Conservation (phyloP, 1,284 basidiomycete species). For the Rhodofomes roseus region DNA sequence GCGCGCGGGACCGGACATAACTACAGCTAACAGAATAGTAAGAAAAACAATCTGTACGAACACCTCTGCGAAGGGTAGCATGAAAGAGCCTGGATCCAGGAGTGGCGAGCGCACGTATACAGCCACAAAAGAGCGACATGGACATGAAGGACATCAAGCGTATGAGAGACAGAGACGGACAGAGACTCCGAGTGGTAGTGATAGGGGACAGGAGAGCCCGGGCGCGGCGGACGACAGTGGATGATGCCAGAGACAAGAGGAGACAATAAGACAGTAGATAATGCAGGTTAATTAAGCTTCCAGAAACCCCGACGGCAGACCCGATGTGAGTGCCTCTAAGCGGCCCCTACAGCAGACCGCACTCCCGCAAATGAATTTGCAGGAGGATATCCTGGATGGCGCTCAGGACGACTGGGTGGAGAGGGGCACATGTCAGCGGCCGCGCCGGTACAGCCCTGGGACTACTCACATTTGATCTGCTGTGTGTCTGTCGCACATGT, state of each 20-base stretch:
- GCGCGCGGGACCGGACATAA: background rate
- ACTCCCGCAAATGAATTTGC: slow-evolving; percentile 81
- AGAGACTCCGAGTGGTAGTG: slow-evolving; percentile 17
- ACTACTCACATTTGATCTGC: slow-evolving; percentile 76
- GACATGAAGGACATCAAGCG: slow-evolving; percentile 16
- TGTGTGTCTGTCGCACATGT: slow-evolving; percentile 89
- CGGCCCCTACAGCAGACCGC: slow-evolving; percentile 77
- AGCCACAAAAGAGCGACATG: slow-evolving; percentile 15
- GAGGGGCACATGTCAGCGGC: background rate
- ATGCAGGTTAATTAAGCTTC: slow-evolving; percentile 9
- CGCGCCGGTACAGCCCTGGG: background rate
- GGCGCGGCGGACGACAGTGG: slow-evolving; percentile 9
- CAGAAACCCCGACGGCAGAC: background rate
- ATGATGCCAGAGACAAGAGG: slow-evolving; percentile 4
- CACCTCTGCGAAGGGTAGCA: background rate
- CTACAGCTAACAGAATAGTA: background rate
- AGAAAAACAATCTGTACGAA: too few relatives aligned
- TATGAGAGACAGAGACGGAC: slow-evolving; percentile 6
- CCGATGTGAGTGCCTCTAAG: background rate
- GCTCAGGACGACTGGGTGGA: slow-evolving; percentile 63
- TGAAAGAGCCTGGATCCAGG: background rate
- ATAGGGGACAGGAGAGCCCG: slow-evolving; percentile 4
- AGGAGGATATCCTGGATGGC: slow-evolving; percentile 82
- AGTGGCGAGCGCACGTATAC: slow-evolving; percentile 2
- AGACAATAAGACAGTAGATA: slow-evolving; percentile 12